Conservation (phyloP, 441 rosid species). For the Gossypium lobatum region DNA sequence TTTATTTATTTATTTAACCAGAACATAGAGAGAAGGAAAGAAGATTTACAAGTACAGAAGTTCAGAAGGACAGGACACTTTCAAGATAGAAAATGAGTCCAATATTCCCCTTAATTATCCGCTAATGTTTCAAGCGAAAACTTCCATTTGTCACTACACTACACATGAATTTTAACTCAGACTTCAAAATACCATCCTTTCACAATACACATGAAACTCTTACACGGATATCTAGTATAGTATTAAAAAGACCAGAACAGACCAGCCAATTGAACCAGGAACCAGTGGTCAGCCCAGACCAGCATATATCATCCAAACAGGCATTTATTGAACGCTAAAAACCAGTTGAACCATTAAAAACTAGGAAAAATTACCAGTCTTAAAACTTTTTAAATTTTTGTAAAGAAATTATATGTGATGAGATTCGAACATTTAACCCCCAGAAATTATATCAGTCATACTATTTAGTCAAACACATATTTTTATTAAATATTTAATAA, state of each 20-base stretch:
- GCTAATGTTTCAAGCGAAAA: neutral
- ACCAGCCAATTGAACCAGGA: neutral
- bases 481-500: slow-evolving; percentile 2
- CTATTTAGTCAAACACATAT: neutral
- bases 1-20: neutral
- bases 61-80: neutral
- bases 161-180: slow-evolving; percentile 11
- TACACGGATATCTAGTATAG: neutral
- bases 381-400: neutral
- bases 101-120: neutral
- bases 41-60: slow-evolving; percentile 2
- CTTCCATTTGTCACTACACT: slow-evolving; percentile 1
- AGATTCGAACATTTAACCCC: neutral
- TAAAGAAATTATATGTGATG: neutral
- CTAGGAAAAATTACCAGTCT: neutral
- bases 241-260: neutral
- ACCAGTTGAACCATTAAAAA: neutral
- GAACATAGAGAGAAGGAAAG: neutral
- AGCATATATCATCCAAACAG: neutral
- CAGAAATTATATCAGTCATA: neutral
- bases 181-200: neutral
- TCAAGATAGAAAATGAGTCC: neutral
- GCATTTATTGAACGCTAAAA: neutral
- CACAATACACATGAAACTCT: slow-evolving; percentile 10
- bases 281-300: neutral